These are phyloP conservation scores for Fusarium mundagurra DNA, from an alignment of 2,329 filamentous ascomycete species.

Conservation along the genomic window DNA sequence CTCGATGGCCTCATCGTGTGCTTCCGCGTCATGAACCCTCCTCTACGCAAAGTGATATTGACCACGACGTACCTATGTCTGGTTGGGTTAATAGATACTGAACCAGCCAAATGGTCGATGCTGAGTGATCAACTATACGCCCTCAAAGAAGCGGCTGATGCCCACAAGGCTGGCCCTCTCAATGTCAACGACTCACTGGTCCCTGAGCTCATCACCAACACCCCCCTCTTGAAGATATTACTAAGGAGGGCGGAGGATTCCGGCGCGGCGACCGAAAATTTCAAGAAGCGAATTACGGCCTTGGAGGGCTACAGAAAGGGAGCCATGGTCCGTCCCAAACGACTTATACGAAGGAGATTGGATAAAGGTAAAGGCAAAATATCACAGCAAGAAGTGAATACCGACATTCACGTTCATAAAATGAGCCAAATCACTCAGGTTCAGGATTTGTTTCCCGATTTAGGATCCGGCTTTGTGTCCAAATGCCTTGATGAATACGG, in stretches of 20 bases:
- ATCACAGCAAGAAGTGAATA: constrained; percentile 50
- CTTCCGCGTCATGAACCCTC: constrained; percentile 71
- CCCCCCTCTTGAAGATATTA: constrained; percentile 76
- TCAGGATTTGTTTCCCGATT: constrained; percentile 91
- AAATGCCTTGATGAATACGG: constrained; percentile 82
- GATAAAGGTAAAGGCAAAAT: constrained; percentile 72
- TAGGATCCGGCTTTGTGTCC: constrained; percentile 84
- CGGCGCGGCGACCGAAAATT: constrained; percentile 62
- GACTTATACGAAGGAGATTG: constrained; percentile 62
- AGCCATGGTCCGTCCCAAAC: constrained; percentile 60
- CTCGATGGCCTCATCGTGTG: constrained; percentile 77
- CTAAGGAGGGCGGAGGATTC: constrained; percentile 62
- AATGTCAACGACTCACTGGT: constrained; percentile 78
- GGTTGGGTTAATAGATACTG: constrained; percentile 72
- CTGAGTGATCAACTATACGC: constrained; percentile 86
- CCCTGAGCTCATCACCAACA: constrained; percentile 81
- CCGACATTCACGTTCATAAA: constrained; percentile 76
- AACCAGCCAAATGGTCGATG: constrained; percentile 75
- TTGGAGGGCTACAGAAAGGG: constrained; percentile 70
- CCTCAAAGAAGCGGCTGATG: constrained; percentile 76
- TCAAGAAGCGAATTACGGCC: constrained; percentile 68
- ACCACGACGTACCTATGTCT: constrained; percentile 81
- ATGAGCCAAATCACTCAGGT: constrained; percentile 89
- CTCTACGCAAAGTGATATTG: constrained; percentile 73
- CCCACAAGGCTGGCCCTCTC: constrained; percentile 65